These are phyloP conservation scores for Pythium inflatum DNA, from an alignment of 352 stramenopile genomes.

Conservation along the genomic window DNA sequence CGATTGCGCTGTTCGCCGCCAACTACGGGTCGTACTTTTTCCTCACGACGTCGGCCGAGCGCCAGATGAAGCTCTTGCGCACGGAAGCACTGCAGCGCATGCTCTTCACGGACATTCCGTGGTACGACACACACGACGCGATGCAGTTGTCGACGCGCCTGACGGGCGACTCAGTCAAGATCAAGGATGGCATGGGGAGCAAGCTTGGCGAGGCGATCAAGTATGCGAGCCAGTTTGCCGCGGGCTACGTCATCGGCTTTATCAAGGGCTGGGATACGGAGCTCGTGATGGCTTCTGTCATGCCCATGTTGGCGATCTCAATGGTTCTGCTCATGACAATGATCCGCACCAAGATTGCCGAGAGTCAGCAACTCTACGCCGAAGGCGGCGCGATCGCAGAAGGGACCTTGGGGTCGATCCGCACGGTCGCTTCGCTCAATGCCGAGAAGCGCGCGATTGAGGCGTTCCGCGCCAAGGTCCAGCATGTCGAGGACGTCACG, in stretches of 20 bases:
- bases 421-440: constrained; percentile 55
- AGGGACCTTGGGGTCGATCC: constrained; percentile 61
- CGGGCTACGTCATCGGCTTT: constrained; percentile 53
- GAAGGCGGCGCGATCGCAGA: constrained; percentile 56
- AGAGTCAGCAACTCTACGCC: constrained; percentile 50
- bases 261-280: constrained; percentile 48
- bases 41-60: constrained; percentile 42
- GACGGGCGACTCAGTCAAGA: constrained; percentile 16
- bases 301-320: constrained; percentile 48
- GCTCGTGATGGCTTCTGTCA: constrained; percentile 52
- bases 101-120: constrained; percentile 56
- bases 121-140: constrained; percentile 52
- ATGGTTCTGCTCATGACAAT: constrained; percentile 38
- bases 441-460: constrained; percentile 45
- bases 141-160: constrained; percentile 50
- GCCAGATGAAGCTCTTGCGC: constrained; percentile 53
- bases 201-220: constrained; percentile 52
- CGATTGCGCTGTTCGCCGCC: constrained; percentile 30
- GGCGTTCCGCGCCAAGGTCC: constrained; percentile 38
- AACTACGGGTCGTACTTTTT: constrained; percentile 38
- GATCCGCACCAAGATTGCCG: constrained; percentile 26
- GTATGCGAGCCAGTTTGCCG: constrained; percentile 45
- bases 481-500: constrained; percentile 38
- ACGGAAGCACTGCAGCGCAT: constrained; percentile 43
- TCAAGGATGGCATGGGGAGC: constrained; percentile 32